Conservation (phyloP, 306 rosid genomes). For the Quercus aquifolioides region DNA sequence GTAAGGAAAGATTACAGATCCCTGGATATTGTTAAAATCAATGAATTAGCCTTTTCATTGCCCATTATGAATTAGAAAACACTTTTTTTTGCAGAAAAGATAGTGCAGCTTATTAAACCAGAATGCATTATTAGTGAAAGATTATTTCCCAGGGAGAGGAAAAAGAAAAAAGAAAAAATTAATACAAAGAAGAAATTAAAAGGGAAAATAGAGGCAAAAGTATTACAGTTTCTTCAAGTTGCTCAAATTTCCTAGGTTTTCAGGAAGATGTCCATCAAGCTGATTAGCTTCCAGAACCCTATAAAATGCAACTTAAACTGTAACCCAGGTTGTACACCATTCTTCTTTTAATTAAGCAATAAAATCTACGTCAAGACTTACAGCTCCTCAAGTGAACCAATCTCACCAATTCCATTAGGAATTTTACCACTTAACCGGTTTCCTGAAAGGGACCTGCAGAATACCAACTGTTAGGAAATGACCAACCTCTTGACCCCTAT, state of each 20-base stretch:
- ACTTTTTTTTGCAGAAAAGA: background rate
- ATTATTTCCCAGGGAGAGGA: background rate
- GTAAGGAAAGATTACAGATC: too few species aligned
- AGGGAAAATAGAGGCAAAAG: background rate
- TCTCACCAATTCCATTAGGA: slow-evolving; percentile 58
- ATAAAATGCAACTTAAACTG: slow-evolving; percentile 12
- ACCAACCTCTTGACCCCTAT: background rate
- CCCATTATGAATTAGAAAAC: too few species aligned
- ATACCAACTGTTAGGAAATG: slow-evolving; percentile 3
- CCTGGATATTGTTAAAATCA: too few species aligned
- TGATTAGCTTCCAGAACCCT: slow-evolving; percentile 63
- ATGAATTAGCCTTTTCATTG: background rate
- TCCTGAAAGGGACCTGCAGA: slow-evolving; percentile 56
- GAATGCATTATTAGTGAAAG: background rate
- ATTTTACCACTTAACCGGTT: slow-evolving; percentile 59
- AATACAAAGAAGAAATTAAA: background rate
- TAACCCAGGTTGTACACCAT: slow-evolving; percentile 10
- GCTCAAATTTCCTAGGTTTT: slow-evolving; percentile 50
- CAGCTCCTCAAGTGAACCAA: slow-evolving; percentile 47
- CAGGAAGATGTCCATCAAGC: slow-evolving; percentile 64
- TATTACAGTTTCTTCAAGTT: slow-evolving; percentile 50
- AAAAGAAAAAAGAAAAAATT: background rate
- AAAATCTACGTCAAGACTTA: slow-evolving; percentile 32
- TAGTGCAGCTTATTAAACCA: background rate
- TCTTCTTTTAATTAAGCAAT: background rate